These are phyloP conservation scores for Kingdonia uniflora DNA, from an alignment of 164 flowering plant genomes.

Conservation along the genomic window DNA sequence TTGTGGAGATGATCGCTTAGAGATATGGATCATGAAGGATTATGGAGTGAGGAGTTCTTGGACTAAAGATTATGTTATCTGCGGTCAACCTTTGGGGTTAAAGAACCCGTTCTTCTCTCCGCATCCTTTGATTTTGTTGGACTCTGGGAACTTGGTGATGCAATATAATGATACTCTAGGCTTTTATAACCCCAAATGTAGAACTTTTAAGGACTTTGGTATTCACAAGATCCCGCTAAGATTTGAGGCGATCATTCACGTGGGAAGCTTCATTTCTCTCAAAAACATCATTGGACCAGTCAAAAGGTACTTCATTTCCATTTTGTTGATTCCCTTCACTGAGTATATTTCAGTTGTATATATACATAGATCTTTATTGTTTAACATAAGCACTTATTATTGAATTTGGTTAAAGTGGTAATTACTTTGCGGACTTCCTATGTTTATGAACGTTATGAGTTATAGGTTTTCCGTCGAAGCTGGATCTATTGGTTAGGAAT, in stretches of 20 bases:
- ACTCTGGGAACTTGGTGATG: not conserved
- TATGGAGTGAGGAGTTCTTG: not conserved
- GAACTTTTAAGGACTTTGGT: not conserved
- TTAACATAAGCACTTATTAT: no score
- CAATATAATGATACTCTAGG: not conserved
- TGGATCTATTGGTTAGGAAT: no score
- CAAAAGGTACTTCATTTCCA: no score
- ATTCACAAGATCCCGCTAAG: not conserved
- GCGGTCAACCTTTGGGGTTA: not conserved
- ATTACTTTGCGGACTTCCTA: no score
- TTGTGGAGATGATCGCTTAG: not conserved
- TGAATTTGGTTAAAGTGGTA: no score
- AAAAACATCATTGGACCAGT: no score
- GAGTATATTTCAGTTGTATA: no score
- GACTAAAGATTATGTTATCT: not conserved
- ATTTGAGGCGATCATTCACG: not conserved
- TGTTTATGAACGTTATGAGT: no score
- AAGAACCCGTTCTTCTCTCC: no score
- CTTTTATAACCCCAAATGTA: not conserved
- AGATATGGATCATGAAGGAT: slow-evolving; percentile 1
- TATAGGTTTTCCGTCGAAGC: no score
- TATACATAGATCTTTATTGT: no score
- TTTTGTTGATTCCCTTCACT: no score
- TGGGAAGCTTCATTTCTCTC: not conserved
- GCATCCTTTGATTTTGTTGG: not conserved